Evolutionary conservation across 768 basidiomycete genomes (phyloP).

Genomic region (Pisolithus orientalis): DNA sequence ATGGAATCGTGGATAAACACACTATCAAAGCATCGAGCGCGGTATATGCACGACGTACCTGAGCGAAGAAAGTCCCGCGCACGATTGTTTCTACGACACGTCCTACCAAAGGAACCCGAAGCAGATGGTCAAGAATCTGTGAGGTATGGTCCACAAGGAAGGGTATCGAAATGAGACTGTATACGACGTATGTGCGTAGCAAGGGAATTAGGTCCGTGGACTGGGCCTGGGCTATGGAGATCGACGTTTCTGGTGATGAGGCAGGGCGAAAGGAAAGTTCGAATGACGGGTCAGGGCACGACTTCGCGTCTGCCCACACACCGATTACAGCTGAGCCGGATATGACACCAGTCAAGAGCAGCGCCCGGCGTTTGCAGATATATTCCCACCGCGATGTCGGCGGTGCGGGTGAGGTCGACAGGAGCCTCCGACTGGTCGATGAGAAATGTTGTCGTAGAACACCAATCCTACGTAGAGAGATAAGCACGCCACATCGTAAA

Average conservation of each 20-base stretch:
- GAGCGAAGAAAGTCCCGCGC: constrained; percentile 78
- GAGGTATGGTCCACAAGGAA: constrained; percentile 73
- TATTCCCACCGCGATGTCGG: background rate
- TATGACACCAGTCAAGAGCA: constrained; percentile 14
- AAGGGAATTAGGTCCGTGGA: constrained; percentile 34
- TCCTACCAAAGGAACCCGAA: constrained; percentile 47
- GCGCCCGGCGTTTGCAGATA: constrained; percentile 7
- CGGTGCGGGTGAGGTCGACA: constrained; percentile 1
- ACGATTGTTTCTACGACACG: constrained; percentile 64
- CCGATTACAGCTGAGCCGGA: constrained; percentile 11
- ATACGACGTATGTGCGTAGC: constrained; percentile 75
- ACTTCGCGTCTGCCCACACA: constrained; percentile 21
- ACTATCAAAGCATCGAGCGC: background rate
- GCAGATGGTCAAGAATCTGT: constrained; percentile 46
- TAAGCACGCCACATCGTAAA: too few species aligned
- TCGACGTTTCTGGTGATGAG: background rate
- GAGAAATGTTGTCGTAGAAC: too few species aligned
- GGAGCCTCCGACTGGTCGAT: constrained; percentile 1
- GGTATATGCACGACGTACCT: constrained; percentile 39
- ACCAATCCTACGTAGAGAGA: too few species aligned
- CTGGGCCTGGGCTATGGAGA: background rate
- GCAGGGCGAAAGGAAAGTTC: background rate
- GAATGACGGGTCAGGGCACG: constrained; percentile 19
- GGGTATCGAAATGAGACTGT: constrained; percentile 74
- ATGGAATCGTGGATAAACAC: background rate